Percentiles rank a stretch among this genome's conserved stretches.
phyloP scores from a whole-genome alignment of 257 asterid species.

The Solanum medicagineum region DNA sequence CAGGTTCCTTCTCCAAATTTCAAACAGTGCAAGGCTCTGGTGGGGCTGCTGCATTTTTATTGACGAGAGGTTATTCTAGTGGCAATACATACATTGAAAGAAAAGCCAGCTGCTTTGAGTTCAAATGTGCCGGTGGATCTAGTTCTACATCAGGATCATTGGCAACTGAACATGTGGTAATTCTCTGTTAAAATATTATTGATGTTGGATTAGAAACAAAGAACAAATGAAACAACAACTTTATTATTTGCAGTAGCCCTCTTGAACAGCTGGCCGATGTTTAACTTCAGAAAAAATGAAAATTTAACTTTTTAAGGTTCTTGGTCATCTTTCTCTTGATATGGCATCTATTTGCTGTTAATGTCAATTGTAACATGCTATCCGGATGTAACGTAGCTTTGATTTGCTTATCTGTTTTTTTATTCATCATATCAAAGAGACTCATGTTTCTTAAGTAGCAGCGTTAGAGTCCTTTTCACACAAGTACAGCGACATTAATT shows the following conservation, averaged over 20 bases:
- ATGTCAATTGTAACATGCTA: neutral
- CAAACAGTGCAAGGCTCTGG: constrained; percentile 60
- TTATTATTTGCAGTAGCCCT: neutral
- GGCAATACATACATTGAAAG: constrained; percentile 20
- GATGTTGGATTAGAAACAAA: neutral
- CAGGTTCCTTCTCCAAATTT: constrained; percentile 75
- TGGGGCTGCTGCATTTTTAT: constrained; percentile 27
- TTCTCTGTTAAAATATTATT: neutral
- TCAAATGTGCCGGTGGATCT: constrained; percentile 61
- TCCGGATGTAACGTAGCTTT: neutral
- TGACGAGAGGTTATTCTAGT: constrained; percentile 7
- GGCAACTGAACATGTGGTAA: constrained; percentile 44
- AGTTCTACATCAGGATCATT: constrained; percentile 43
- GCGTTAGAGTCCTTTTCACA: neutral
- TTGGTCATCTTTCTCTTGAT: neutral
- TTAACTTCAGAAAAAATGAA: neutral
- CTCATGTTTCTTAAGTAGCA: neutral
- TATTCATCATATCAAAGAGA: neutral
- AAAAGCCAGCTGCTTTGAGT: constrained; percentile 54
- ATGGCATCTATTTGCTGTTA: neutral
- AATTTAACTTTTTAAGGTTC: neutral
- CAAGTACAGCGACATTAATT: neutral
- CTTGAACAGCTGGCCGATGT: neutral
- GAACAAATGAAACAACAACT: neutral
- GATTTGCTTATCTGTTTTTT: neutral